A percentile compares a stretch with the other conserved stretches of the same genome.
These are phyloP conservation scores for Mycena haematopus DNA, from an alignment of 768 basidiomycete species.

Conservation along the genomic window DNA sequence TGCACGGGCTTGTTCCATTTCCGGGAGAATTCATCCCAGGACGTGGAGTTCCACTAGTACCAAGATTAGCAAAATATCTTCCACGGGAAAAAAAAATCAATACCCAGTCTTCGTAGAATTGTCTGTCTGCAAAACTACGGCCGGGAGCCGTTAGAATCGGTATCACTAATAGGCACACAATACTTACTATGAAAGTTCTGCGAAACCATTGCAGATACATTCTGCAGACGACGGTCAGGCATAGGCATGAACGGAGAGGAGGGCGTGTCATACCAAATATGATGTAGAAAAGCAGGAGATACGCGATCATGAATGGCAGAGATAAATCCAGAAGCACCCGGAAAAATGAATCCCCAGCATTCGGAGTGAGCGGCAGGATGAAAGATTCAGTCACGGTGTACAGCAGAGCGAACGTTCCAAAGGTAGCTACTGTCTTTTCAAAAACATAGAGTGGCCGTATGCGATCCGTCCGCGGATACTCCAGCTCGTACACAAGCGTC, in stretches of 20 bases:
- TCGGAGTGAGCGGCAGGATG: conserved; percentile 84
- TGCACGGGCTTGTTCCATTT: conserved; percentile 99
- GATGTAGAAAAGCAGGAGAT: conserved; percentile 85
- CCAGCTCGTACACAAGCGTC: conserved; percentile 94
- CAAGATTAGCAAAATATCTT: not conserved
- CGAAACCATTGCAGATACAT: conserved; percentile 96
- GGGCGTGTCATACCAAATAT: conserved; percentile 67
- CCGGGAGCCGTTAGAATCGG: conserved; percentile 12
- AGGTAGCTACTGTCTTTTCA: conserved; percentile 86
- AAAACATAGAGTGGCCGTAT: conserved; percentile 84
- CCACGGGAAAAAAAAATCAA: conserved; percentile 26
- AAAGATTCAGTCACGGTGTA: conserved; percentile 94
- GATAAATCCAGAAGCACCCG: conserved; percentile 85
- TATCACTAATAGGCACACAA: not conserved
- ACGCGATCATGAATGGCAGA: conserved; percentile 92
- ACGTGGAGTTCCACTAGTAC: conserved; percentile 90
- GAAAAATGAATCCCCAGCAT: conserved; percentile 71
- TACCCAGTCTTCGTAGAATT: conserved; percentile 98
- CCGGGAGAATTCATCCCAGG: conserved; percentile 96
- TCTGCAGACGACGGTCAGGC: conserved; percentile 51
- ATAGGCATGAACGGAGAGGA: not conserved
- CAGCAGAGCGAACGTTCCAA: conserved; percentile 95
- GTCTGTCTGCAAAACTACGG: conserved; percentile 90
- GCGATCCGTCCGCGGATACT: conserved; percentile 89
- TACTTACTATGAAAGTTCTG: conserved; percentile 61